Evolutionary conservation across 23 red algal genomes (phyloP).

Genomic region (Gracilaria gracilis): DNA sequence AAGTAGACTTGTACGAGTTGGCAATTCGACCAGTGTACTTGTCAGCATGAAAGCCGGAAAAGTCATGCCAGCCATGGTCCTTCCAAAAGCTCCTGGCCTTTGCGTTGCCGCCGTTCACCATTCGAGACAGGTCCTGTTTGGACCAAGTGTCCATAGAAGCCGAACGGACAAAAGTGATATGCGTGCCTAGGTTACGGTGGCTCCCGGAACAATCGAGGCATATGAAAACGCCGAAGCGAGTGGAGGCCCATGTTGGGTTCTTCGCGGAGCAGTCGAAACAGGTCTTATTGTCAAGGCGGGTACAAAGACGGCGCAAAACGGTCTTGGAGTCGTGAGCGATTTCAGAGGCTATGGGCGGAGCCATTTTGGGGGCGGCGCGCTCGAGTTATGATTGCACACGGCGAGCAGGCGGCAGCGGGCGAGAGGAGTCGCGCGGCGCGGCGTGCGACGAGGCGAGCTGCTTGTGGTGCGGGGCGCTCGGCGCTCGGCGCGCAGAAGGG

Average conservation of each 20-base stretch:
- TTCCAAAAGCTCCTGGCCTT: slow-evolving; percentile 45
- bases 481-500: not conserved
- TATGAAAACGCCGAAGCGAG: slow-evolving; percentile 94
- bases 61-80: slow-evolving; percentile 67
- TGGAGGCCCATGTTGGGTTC: slow-evolving; percentile 97
- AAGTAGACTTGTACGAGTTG: slow-evolving; percentile 33
- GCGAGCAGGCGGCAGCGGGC: not conserved
- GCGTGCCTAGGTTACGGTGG: slow-evolving; percentile 94
- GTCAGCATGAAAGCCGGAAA: slow-evolving; percentile 41
- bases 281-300: slow-evolving; percentile 79
- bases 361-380: not conserved
- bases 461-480: too few species aligned
- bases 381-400: slow-evolving; percentile 4
- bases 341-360: slow-evolving; percentile 47
- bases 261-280: slow-evolving; percentile 96
- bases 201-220: slow-evolving; percentile 97
- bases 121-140: slow-evolving; percentile 71
- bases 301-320: slow-evolving; percentile 68
- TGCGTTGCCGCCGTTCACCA: slow-evolving; percentile 74
- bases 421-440: not conserved
- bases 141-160: slow-evolving; percentile 97
- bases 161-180: slow-evolving; percentile 96
- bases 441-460: not conserved
- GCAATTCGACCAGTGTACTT: slow-evolving; percentile 69
- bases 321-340: slow-evolving; percentile 66